Evolutionary conservation across 1,284 basidiomycete species (phyloP), one percentile per base, ranked within the genome.

Genomic region (Cryptococcus sp.): DNA sequence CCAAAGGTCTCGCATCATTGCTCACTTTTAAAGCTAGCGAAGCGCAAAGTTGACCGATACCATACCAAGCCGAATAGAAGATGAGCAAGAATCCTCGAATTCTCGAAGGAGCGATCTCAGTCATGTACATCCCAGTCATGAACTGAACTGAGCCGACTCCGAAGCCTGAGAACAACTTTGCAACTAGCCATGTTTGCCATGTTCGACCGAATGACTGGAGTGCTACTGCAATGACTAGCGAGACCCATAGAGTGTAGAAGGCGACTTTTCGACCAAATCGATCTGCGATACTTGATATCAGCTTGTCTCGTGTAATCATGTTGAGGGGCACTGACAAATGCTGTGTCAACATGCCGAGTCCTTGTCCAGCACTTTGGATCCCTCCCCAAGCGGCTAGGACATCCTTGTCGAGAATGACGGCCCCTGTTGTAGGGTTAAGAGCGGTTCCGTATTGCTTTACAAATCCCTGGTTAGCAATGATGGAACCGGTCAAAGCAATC

Each of bases 121-220:
- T 54, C 23, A 65, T 21, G 16, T 37, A 41, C 14, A 45, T 32
- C 3, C 60, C 58, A n/a, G 62, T 66, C 41, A 67, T 49, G 18
- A 62, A 62, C 44, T 69, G 65, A 3, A 67, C 56, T 18, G 50
- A 55, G 4, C 64, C 66, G 18, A 69, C 66, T 11, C 56, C 66
- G 23, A 50, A 63, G 9, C 64, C 64, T 11, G 61, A 60, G 46
- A 61, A 55, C 13, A 66, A 40, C 46, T 69, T 67, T 13, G 63
- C 64, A 10, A 54, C 45, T 7, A 65, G 51, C 64, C 67, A 67
- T 7, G 54, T 49, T 44, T 54, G 48, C 63, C 61, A 65, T 10
- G 46, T 46, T 13, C 52, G 31, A 19, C 59, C 63, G 34, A 66
- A 59, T 18, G 46, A 50, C 46, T 67, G 55, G 4, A 54, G 43